Evolutionary conservation across 2,329 filamentous ascomycete species (phyloP), one percentile per base, ranked within the genome.

Genomic region (Stenocarpella maydis): DNA sequence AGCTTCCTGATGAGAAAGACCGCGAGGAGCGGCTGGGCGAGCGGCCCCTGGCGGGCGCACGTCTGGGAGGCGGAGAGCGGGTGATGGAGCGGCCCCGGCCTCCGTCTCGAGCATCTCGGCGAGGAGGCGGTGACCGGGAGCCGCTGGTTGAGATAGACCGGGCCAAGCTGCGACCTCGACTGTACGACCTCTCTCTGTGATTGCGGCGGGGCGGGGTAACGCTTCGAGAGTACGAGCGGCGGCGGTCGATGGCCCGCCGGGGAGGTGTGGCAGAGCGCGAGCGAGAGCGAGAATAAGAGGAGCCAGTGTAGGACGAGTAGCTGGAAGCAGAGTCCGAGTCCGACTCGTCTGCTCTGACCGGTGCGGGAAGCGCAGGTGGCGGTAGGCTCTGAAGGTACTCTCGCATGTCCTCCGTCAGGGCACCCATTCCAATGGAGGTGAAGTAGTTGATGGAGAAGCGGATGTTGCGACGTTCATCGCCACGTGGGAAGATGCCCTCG

Each of bases 361-460:
- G 83, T 1, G 93, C 89, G 7, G 92, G 92, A 28, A 92, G 83
- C 1, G 92, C 87, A 3, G 95, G 94, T 78, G 97, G 96, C 15
- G 95, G 95, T 80, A 97, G 89, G 77, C 94, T 97, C 78, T 95
- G 92, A 68, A 99, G 86, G 77, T 91, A 90, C 76, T 97, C 93
- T 79, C 96, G 91, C 94, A 98, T 97, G 74, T 94, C 92, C 78
- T 99, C 96, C 2, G 96, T 99, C 71, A 99, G 86, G 28, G 89
- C 90, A 78, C 96, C 96, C 92, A 99, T 97, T 69, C 95, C 94
- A 76, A 99, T 97, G 76, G 94, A 96, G 12, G 96, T 99, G 80
- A 99, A 98, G 86, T 98, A 99, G 82, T 99, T 99, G 90, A 99
- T 97, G 63, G 95, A 93, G 85, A 99, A 99, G 66, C 95, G 90